These are phyloP conservation scores for Cystofilobasidium ferigula DNA, from an alignment of 768 basidiomycete species.

Conservation along the genomic window DNA sequence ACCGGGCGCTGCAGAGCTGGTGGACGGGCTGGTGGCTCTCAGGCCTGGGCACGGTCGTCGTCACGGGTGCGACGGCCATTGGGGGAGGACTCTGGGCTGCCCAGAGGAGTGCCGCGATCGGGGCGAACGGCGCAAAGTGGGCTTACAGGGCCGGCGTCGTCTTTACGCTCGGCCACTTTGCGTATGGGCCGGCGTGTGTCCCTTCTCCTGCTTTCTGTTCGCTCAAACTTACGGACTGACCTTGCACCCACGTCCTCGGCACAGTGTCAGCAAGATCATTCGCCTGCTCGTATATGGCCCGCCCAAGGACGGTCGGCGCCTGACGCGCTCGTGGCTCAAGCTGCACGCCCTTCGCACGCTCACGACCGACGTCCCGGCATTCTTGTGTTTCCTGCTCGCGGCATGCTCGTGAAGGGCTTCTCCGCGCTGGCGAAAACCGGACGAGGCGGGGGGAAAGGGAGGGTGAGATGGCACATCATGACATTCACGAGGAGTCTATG, in stretches of 20 bases:
- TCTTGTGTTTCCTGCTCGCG: slow-evolving; percentile 4
- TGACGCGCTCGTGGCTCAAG: slow-evolving; percentile 6
- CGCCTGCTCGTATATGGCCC: slow-evolving; percentile 2
- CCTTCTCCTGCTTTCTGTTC: neutral
- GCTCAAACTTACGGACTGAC: neutral
- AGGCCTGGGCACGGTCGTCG: neutral
- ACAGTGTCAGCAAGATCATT: slow-evolving; percentile 1
- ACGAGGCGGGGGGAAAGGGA: no score
- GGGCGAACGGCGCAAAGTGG: neutral
- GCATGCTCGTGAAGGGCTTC: neutral
- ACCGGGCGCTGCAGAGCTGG: slow-evolving; percentile 9
- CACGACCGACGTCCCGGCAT: slow-evolving; percentile 1
- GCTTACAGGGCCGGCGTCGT: neutral
- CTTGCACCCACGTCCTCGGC: neutral
- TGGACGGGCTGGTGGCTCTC: slow-evolving; percentile 10
- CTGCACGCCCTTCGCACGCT: slow-evolving; percentile 2
- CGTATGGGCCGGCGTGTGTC: slow-evolving; percentile 1
- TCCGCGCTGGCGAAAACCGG: no score
- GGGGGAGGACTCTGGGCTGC: slow-evolving; percentile 7
- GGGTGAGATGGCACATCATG: no score
- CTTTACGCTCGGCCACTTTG: neutral
- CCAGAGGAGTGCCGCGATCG: neutral
- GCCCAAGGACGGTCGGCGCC: neutral
- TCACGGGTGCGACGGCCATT: neutral
- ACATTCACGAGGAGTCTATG: no score